Conservation (phyloP, 106 monocot genomes). For the Posidonia australis region DNA sequence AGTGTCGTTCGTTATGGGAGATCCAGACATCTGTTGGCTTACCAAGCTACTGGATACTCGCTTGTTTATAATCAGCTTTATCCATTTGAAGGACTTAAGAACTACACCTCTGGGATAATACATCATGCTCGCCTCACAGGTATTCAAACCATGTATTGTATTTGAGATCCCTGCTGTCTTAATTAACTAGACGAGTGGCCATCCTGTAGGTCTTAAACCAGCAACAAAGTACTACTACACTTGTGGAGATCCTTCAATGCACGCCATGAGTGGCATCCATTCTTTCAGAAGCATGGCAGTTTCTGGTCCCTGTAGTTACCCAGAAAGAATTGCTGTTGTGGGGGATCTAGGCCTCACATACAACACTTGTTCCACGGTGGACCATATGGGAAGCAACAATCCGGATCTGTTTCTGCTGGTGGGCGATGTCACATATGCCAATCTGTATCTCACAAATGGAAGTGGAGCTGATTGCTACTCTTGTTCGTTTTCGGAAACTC, state of each 20-base stretch:
- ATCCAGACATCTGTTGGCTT: neutral
- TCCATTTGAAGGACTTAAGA: slow-evolving; percentile 66
- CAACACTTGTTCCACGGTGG: slow-evolving; percentile 66
- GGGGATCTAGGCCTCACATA: slow-evolving; percentile 91
- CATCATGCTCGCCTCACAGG: slow-evolving; percentile 86
- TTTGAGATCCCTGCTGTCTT: neutral
- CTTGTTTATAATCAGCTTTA: slow-evolving; percentile 76
- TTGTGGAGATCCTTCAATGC: slow-evolving; percentile 71
- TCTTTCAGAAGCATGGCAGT: slow-evolving; percentile 71
- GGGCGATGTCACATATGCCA: slow-evolving; percentile 84
- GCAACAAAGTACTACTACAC: slow-evolving; percentile 53
- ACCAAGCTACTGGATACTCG: slow-evolving; percentile 35
- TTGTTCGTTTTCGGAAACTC: slow-evolving; percentile 62
- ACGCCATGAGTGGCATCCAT: slow-evolving; percentile 49
- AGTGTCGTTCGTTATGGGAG: slow-evolving; percentile 13
- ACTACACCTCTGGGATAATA: slow-evolving; percentile 87
- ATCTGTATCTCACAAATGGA: slow-evolving; percentile 84
- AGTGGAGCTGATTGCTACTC: slow-evolving; percentile 79
- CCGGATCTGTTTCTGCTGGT: slow-evolving; percentile 68
- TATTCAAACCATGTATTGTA: slow-evolving; percentile 1
- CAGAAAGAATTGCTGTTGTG: slow-evolving; percentile 51
- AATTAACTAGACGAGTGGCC: neutral
- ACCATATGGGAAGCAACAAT: slow-evolving; percentile 59
- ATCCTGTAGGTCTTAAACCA: slow-evolving; percentile 28
- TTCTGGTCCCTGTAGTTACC: slow-evolving; percentile 22